Percentiles rank a stretch among this genome's conserved stretches.
Evolutionary conservation across 2,329 filamentous ascomycete genomes (phyloP).

Genomic region (Gyromitra esculenta): DNA sequence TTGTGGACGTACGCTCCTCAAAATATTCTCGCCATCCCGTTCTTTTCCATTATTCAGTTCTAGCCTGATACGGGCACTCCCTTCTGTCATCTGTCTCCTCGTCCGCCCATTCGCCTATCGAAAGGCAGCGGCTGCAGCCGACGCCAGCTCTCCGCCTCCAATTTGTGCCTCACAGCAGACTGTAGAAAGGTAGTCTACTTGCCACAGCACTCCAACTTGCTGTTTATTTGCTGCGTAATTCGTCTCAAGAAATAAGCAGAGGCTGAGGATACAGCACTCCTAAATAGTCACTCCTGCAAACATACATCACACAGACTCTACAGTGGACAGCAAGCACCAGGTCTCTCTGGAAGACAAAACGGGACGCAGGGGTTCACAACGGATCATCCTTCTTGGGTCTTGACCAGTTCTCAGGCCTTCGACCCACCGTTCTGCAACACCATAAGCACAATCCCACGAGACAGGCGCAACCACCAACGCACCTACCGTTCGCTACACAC

Average conservation of each 20-base stretch:
- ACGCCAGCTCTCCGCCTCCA: constrained; percentile 29
- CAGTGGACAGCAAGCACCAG: constrained; percentile 21
- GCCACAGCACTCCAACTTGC: constrained; percentile 29
- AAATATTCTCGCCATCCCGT: constrained; percentile 30
- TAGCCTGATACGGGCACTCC: constrained; percentile 43
- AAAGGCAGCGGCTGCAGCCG: constrained; percentile 42
- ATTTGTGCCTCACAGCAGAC: constrained; percentile 29
- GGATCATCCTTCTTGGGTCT: constrained; percentile 51
- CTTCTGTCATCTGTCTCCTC: constrained; percentile 46
- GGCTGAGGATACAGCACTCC: constrained; percentile 15
- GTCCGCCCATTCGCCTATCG: constrained; percentile 48
- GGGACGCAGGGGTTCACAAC: constrained; percentile 51
- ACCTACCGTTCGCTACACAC: constrained; percentile 52
- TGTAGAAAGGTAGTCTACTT: constrained; percentile 10
- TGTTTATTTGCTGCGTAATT: constrained; percentile 31
- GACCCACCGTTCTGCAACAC: constrained; percentile 52
- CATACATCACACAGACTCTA: constrained; percentile 20
- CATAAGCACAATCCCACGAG: constrained; percentile 53
- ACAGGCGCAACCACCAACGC: constrained; percentile 53
- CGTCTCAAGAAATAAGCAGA: constrained; percentile 23
- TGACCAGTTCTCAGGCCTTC: constrained; percentile 49
- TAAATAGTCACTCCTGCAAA: constrained; percentile 28
- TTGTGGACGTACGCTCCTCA: constrained; percentile 27
- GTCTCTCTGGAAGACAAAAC: constrained; percentile 36
- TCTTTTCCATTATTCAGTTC: constrained; percentile 39